Evolutionary conservation across 2,329 filamentous ascomycete species (phyloP).

Genomic region (Blastomyces parvus): DNA sequence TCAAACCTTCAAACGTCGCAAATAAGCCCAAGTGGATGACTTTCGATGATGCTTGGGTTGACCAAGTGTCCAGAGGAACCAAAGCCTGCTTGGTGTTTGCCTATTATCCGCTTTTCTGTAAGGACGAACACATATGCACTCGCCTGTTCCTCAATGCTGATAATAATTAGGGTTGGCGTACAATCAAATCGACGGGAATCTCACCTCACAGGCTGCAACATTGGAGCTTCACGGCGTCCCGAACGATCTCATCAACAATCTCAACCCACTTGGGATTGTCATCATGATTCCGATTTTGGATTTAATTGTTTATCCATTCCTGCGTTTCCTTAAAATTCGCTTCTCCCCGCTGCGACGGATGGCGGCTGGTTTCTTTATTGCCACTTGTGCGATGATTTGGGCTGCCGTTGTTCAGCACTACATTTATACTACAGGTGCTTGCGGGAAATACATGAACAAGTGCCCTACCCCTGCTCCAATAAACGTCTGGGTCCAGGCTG

Average conservation of each 20-base stretch:
- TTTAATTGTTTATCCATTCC: constrained; percentile 46
- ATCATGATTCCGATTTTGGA: constrained; percentile 46
- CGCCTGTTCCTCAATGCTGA: constrained; percentile 5
- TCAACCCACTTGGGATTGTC: constrained; percentile 52
- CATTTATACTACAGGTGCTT: constrained; percentile 51
- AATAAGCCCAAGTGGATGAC: constrained; percentile 63
- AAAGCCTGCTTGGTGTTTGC: constrained; percentile 61
- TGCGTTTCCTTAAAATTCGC: constrained; percentile 43
- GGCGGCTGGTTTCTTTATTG: constrained; percentile 48
- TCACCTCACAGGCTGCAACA: constrained; percentile 43
- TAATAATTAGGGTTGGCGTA: constrained; percentile 34
- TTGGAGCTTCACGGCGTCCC: constrained; percentile 45
- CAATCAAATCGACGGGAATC: constrained; percentile 35
- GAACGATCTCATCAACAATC: constrained; percentile 53
- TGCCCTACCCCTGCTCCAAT: constrained; percentile 34
- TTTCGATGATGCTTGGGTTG: constrained; percentile 74
- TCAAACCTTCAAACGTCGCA: constrained; percentile 56
- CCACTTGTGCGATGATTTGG: constrained; percentile 45
- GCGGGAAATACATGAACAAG: constrained; percentile 47
- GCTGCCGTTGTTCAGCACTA: constrained; percentile 49
- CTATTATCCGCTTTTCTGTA: constrained; percentile 43
- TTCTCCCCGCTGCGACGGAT: constrained; percentile 50
- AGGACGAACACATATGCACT: constrained; percentile 42
- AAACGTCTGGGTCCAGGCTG: constrained; percentile 11
- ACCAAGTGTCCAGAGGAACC: constrained; percentile 62